Evolutionary conservation across 2,329 filamentous ascomycete species (phyloP).

Genomic region (Hysterium pulicare): DNA sequence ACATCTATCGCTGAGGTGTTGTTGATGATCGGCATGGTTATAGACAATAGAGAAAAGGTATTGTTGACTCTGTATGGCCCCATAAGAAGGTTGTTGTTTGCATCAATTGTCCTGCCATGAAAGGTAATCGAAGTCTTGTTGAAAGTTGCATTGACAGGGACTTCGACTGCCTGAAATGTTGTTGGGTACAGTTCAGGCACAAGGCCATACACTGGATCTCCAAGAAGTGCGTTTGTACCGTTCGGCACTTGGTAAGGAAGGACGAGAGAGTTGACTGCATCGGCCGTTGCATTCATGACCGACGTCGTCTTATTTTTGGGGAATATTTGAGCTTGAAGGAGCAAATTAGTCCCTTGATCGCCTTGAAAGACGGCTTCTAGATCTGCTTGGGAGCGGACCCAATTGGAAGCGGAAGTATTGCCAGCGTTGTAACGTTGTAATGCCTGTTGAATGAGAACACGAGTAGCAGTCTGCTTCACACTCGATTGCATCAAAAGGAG

Average conservation of each 20-base stretch:
- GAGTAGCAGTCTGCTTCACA: slow-evolving; percentile 67
- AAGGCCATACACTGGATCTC: slow-evolving; percentile 63
- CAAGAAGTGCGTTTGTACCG: slow-evolving; percentile 59
- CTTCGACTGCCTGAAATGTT: slow-evolving; percentile 65
- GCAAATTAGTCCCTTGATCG: slow-evolving; percentile 44
- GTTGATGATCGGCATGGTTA: slow-evolving; percentile 76
- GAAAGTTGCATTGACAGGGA: slow-evolving; percentile 32
- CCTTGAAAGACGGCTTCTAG: slow-evolving; percentile 67
- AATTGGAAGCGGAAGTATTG: slow-evolving; percentile 57
- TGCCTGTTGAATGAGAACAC: slow-evolving; percentile 52
- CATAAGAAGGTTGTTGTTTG: slow-evolving; percentile 62
- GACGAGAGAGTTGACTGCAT: slow-evolving; percentile 46
- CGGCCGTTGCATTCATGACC: slow-evolving; percentile 44
- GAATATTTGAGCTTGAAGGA: slow-evolving; percentile 72
- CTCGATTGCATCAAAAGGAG: slow-evolving; percentile 75
- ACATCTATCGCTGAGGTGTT: slow-evolving; percentile 60
- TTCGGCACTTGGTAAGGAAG: slow-evolving; percentile 63
- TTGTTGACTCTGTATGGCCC: slow-evolving; percentile 73
- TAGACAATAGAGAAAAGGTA: slow-evolving; percentile 71
- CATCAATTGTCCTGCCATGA: slow-evolving; percentile 43
- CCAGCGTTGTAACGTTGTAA: slow-evolving; percentile 53
- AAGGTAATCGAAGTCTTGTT: slow-evolving; percentile 39
- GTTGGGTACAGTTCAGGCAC: slow-evolving; percentile 70
- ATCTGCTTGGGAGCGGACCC: slow-evolving; percentile 60
- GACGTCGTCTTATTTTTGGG: slow-evolving; percentile 62